A percentile compares a stretch with the other conserved stretches of the same genome.
Conservation (phyloP, 768 basidiomycete genomes). For the Macrocybe gigantea region DNA sequence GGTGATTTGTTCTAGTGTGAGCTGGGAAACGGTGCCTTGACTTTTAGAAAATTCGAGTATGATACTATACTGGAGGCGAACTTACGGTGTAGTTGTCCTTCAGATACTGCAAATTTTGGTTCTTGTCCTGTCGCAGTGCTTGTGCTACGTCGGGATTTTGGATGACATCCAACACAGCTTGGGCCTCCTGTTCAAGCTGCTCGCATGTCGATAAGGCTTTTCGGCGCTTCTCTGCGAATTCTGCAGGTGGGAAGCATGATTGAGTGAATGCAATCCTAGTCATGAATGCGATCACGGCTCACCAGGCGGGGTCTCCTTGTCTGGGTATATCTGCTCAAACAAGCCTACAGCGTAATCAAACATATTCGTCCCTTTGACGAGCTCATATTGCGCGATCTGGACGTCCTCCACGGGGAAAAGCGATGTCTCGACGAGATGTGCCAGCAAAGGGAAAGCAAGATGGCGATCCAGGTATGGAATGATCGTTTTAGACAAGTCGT, state of each 20-base stretch:
- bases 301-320: conserved; percentile 67
- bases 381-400: conserved; percentile 90
- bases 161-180: conserved; percentile 91
- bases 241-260: conserved; percentile 30
- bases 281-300: conserved; percentile 11
- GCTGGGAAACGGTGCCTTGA: conserved; percentile 37
- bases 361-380: conserved; percentile 98
- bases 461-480: conserved; percentile 94
- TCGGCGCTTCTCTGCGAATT: conserved; percentile 79
- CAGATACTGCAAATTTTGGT: conserved; percentile 91
- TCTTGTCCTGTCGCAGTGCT: conserved; percentile 91
- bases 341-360: conserved; percentile 86
- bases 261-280: not conserved
- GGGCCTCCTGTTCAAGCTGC: conserved; percentile 82
- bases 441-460: conserved; percentile 87
- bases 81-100: conserved; percentile 88
- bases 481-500: conserved; percentile 87
- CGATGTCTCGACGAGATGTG: conserved; percentile 73
- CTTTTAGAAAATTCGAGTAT: too few relatives aligned
- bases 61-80: not conserved
- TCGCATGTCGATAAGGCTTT: conserved; percentile 82
- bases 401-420: conserved; percentile 79
- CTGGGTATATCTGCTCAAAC: conserved; percentile 74
- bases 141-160: conserved; percentile 96
- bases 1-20: conserved; percentile 92